A percentile compares a stretch with the other conserved stretches of the same genome.
These are phyloP conservation scores for Eleusine indica DNA, from an alignment of 176 grass and related monocot species.

Conservation along the genomic window DNA sequence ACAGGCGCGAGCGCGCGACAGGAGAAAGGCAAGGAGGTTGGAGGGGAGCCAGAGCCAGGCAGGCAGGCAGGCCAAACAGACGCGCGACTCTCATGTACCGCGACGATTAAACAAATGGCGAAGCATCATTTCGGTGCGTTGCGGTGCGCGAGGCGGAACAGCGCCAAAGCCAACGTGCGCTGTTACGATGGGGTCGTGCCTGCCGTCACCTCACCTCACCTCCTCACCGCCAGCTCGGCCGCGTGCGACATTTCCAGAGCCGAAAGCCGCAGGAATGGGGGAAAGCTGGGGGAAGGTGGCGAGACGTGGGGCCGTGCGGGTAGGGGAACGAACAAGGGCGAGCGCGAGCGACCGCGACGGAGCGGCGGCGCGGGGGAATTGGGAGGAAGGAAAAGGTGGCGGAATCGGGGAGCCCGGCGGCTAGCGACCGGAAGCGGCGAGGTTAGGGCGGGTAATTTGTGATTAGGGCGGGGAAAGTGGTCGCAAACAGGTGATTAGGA, in stretches of 20 bases:
- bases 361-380: not conserved
- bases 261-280: not conserved
- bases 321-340: not conserved
- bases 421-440: not conserved
- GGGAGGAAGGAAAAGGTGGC: not conserved
- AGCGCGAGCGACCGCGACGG: constrained; percentile 29
- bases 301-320: constrained; percentile 2
- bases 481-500: not conserved
- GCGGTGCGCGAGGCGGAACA: constrained; percentile 23
- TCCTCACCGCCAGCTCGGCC: constrained; percentile 29
- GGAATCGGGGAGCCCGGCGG: not conserved
- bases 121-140: constrained; percentile 38
- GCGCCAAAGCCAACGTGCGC: constrained; percentile 30
- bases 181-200: constrained; percentile 39
- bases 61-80: constrained; percentile 32
- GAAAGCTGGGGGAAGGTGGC: constrained; percentile 20
- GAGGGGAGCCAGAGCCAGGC: constrained; percentile 5
- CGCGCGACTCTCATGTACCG: constrained; percentile 45
- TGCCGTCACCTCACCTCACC: constrained; percentile 18
- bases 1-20: not conserved
- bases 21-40: not conserved
- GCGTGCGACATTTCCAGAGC: constrained; percentile 36
- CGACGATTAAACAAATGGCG: constrained; percentile 22
- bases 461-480: constrained; percentile 21
- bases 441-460: constrained; percentile 30